phyloP scores from a whole-genome alignment of 371 early-diverging fungal species.

The Rhizopus sp. region DNA sequence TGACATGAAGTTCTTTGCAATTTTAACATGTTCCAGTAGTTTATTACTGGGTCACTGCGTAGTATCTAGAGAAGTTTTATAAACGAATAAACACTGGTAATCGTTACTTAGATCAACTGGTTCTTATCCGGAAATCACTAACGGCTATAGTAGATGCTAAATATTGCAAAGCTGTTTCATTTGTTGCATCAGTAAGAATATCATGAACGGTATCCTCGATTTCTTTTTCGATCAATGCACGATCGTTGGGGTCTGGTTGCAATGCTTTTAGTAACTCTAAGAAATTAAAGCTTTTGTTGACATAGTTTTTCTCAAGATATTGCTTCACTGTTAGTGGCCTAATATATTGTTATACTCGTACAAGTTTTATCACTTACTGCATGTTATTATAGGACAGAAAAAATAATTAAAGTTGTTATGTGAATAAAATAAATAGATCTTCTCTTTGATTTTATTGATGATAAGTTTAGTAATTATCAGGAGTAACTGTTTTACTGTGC shows the following conservation, averaged over 20 bases:
- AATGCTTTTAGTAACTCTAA: constrained; percentile 4
- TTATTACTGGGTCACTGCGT: constrained; percentile 6
- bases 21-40: constrained; percentile 5
- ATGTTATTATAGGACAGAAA: too few relatives aligned
- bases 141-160: constrained; percentile 7
- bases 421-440: too few relatives aligned
- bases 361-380: constrained; percentile 5
- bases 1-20: not conserved
- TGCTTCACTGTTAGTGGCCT: constrained; percentile 6
- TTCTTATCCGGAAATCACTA: constrained; percentile 4
- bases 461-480: too few relatives aligned
- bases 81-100: constrained; percentile 4
- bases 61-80: constrained; percentile 8
- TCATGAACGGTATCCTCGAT: constrained; percentile 2
- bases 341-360: constrained; percentile 1
- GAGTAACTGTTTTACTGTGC: too few relatives aligned
- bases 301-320: constrained; percentile 4
- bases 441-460: too few relatives aligned
- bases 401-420: too few relatives aligned
- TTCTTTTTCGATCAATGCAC: constrained; percentile 3
- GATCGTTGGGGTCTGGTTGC: constrained; percentile 6
- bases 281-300: constrained; percentile 3
- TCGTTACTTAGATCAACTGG: constrained; percentile 4
- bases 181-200: constrained; percentile 4
- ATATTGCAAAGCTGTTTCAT: constrained; percentile 5